Evolutionary conservation across 441 rosid genomes (phyloP).

Genomic region (Populus hybrid): DNA sequence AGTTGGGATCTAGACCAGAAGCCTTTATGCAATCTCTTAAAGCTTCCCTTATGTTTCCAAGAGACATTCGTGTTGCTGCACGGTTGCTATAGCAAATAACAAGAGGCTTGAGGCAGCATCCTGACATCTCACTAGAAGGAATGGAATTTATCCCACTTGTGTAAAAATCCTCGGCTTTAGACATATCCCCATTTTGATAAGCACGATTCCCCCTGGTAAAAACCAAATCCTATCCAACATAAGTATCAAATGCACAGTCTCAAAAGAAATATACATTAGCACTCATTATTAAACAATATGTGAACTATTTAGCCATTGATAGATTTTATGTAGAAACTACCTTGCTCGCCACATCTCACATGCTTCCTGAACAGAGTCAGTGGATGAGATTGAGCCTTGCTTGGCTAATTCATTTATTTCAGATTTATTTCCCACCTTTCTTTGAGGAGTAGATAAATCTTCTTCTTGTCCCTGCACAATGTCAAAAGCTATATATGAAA

Average conservation of each 20-base stretch:
- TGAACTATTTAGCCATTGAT: neutral
- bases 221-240: constrained; percentile 20
- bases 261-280: neutral
- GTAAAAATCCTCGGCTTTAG: constrained; percentile 84
- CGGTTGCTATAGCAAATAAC: constrained; percentile 97
- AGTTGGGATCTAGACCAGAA: constrained; percentile 69
- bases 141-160: constrained; percentile 71
- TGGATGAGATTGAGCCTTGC: constrained; percentile 31
- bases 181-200: constrained; percentile 61
- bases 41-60: constrained; percentile 91
- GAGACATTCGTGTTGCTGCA: constrained; percentile 85
- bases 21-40: constrained; percentile 74
- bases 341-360: constrained; percentile 93
- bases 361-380: constrained; percentile 45
- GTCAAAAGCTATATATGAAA: constrained; percentile 4
- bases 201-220: constrained; percentile 87
- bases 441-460: constrained; percentile 28
- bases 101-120: constrained; percentile 71
- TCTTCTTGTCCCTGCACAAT: constrained; percentile 28
- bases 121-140: constrained; percentile 50
- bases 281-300: neutral
- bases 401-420: constrained; percentile 37
- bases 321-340: constrained; percentile 24
- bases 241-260: constrained; percentile 15
- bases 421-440: constrained; percentile 36